Evolutionary conservation across 148 eudicot species (phyloP), one percentile per base, ranked within the genome.

Genomic region (Fagopyrum tataricum): DNA sequence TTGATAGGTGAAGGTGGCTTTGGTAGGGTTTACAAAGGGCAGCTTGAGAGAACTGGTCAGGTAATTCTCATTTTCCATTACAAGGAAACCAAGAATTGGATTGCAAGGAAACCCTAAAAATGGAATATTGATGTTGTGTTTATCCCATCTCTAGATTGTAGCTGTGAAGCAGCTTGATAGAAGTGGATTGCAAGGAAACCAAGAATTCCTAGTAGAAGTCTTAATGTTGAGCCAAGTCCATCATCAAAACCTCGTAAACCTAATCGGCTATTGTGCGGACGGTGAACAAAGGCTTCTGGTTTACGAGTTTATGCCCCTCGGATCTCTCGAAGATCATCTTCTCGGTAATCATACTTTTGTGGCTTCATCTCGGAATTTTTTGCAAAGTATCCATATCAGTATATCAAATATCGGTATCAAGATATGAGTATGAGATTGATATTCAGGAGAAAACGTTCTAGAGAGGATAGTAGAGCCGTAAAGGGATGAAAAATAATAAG

Each of bases 1-100:
- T 72, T 89, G 51, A 14, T 89, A 23, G 90, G 93, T 49, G 93
- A 89, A 87, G 90, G 90, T 40, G 93, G 93, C 5, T 89, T 89
- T 69, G 93, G 93, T 58, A 81, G 89, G 71, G 93, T 89, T 73
- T 89, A 89, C 71, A 87, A 78, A 80, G 93, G 93, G 15, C 75
- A 76, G 26, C 79, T 89, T 78, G 79, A 61, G 23, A 81, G 74
- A 76, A 78, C 77, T 24, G 87, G 85, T 46, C 86, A 89, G 88
- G 93, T 87, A 81, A 10, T 70, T 62, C 14, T 58, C 64, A 58
- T 58, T 58, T 58, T 11, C 37, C 26, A 58, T 31, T 8, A 58
- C 23, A 44, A 44, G 7, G 6, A 44, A 7, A 44, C 7, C 48
- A 44, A 44, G 7, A 44, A 44, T 44, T n/a, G n/a, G n/a, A n/a